These are phyloP conservation scores for Fabrea salina DNA, from an alignment of 169 alveolate genomes.

Conservation along the genomic window DNA sequence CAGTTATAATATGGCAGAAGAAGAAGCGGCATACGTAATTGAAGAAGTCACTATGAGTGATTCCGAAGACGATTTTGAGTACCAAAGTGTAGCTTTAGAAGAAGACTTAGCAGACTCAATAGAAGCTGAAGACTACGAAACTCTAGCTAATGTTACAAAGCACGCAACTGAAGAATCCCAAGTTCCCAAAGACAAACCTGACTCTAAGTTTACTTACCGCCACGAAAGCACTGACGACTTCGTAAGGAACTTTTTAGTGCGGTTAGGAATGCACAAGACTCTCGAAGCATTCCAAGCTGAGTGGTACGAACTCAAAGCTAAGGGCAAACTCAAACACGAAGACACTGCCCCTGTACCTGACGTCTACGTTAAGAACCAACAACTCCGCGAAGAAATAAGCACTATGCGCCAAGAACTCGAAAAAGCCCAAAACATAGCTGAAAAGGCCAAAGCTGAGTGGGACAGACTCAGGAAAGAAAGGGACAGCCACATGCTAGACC, in stretches of 20 bases:
- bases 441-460: conserved; percentile 83
- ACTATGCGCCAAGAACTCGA: conserved; percentile 76
- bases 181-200: neutral
- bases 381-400: conserved; percentile 74
- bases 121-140: conserved; percentile 24
- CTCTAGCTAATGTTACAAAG: neutral
- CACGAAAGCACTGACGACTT: conserved; percentile 87
- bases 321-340: conserved; percentile 66
- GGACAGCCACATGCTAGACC: conserved; percentile 88
- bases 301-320: conserved; percentile 81
- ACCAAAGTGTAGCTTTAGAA: conserved; percentile 8
- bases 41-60: conserved; percentile 25
- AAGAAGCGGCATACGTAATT: conserved; percentile 21
- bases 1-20: conserved; percentile 19
- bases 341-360: conserved; percentile 77
- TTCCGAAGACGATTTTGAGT: conserved; percentile 29
- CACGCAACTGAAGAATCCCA: conserved; percentile 1
- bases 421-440: conserved; percentile 83
- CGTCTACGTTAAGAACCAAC: conserved; percentile 75
- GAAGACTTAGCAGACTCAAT: neutral
- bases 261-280: conserved; percentile 84
- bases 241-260: conserved; percentile 86
- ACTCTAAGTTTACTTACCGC: conserved; percentile 32
- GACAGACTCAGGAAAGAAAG: conserved; percentile 87
- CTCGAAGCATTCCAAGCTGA: conserved; percentile 87